These are phyloP conservation scores for Moringa oleifera DNA, from an alignment of 345 rosid genomes.

Conservation along the genomic window DNA sequence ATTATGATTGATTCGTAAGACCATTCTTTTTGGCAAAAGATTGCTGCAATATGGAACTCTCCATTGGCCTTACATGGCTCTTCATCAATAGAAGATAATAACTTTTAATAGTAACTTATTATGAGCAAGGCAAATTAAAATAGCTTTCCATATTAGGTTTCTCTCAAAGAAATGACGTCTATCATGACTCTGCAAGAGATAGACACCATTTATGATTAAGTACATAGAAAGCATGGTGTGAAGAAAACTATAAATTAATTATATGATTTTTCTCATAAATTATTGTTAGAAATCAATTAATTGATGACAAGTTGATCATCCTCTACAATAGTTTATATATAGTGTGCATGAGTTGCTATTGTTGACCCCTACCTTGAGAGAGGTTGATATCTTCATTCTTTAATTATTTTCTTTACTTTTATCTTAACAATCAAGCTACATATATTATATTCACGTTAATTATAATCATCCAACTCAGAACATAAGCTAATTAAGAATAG, in stretches of 20 bases:
- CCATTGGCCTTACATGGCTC: slow-evolving; percentile 1
- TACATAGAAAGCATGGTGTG: no score
- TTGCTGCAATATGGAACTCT: slow-evolving; percentile 6
- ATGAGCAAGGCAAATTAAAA: background rate
- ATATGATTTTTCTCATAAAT: background rate
- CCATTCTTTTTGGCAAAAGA: background rate
- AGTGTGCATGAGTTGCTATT: slow-evolving; percentile 26
- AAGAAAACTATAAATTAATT: no score
- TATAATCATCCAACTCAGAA: no score
- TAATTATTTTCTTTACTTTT: no score
- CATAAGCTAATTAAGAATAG: no score
- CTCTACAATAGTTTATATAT: background rate
- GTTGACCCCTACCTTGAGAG: background rate
- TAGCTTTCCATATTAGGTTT: background rate
- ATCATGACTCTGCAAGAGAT: no score
- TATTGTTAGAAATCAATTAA: no score
- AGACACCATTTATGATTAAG: no score
- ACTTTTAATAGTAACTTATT: slow-evolving; percentile 21
- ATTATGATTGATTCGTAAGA: no score
- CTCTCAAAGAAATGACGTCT: no score
- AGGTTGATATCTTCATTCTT: background rate
- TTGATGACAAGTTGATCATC: background rate
- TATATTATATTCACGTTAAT: no score
- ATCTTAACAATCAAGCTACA: no score
- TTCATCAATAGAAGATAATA: slow-evolving; percentile 1